Evolutionary conservation across 1,284 basidiomycete genomes (phyloP), one percentile per base, ranked within the genome.

Genomic region (Naganishia liquefaciens): DNA sequence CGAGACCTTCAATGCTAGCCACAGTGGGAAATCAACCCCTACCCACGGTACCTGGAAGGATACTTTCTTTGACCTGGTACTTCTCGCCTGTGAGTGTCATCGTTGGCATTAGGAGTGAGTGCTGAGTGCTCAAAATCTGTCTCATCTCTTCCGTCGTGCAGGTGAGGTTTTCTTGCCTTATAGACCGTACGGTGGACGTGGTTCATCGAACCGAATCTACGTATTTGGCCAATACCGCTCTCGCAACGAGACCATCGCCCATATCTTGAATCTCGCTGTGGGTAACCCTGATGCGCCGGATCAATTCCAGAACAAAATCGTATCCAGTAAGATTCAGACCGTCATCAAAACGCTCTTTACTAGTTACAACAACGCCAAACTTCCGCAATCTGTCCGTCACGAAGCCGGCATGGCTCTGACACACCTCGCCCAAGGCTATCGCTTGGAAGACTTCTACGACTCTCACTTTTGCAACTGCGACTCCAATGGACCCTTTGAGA

Each of bases 91-190:
- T 60, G 33, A 60, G 57, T 40, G 11, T 13, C 11, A 21, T 1
- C 5, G 6, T 15, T 23, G 19, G 19, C 47, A 27, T 27, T 5
- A n/a, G n/a, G n/a, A n/a, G n/a, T n/a, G n/a, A n/a, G n/a, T n/a
- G n/a, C n/a, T n/a, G n/a, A n/a, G n/a, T n/a, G n/a, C n/a, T n/a
- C n/a, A n/a, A n/a, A n/a, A n/a, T n/a, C 21, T 19, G 23, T 28
- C 10, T 15, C 19, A n/a, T 30, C 5, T 21, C 27, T 23, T 25
- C 13, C 15, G n/a, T 25, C 7, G 19, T 6, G 2, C 46, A 60
- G 57, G 57, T 25, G 57, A 60, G 50, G 15, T 60, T 10, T 50
- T 60, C n/a, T 21, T 60, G 5, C 57, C 46, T 37, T 27, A 50
- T 25, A 17, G 7, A 10, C 46, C 57, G 15, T 60, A 50, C 13